Evolutionary conservation across 495 filamentous ascomycete species (phyloP), one percentile per base, ranked within the genome.

Genomic region (Neurospora sp.): DNA sequence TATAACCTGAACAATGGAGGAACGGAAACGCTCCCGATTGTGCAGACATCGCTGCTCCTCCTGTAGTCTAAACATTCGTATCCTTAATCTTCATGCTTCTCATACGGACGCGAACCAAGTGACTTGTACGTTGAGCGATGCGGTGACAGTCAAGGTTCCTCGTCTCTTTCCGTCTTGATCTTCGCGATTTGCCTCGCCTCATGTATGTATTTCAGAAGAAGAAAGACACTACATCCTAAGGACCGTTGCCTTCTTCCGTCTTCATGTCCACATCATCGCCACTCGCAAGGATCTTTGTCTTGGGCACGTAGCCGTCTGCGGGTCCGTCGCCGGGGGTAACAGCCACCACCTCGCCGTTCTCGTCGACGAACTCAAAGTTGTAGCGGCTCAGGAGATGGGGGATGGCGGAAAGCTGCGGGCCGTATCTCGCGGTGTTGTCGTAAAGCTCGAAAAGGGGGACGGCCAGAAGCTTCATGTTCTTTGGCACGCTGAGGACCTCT

Each of bases 381-480:
- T 97, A 98, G 68, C 94, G 86, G 72, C 93, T 96, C 16, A 99
- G 88, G 1, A 97, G 83, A 78, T 98, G 96, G 9, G 96, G 96
- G 65, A 99, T 98, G 3, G 96, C 95, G 0, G 93, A 96, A 5
- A 99, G 89, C 80, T 99, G 96, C 5, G 96, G 96, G 1, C 96
- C 96, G 78, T 99, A 99, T 73, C 96, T 85, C 4, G 90, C 91
- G 1, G 93, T 97, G 83, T 99, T 99, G 78, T 98, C 96, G 83
- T 98, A 99, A 22, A 99, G 88, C 83, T 99, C 96, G 82, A 98
- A 99, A 0, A 99, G 86, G 5, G 96, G 96, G 3, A 99, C 96
- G 12, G 96, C 96, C 35, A 99, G 89, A 8, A 99, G 88, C 81
- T 99, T 99, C 96, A 99, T 98, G 84, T 99, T 99, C 87, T 99